phyloP scores from a whole-genome alignment of 768 basidiomycete genomes.

The Mycena pura region DNA sequence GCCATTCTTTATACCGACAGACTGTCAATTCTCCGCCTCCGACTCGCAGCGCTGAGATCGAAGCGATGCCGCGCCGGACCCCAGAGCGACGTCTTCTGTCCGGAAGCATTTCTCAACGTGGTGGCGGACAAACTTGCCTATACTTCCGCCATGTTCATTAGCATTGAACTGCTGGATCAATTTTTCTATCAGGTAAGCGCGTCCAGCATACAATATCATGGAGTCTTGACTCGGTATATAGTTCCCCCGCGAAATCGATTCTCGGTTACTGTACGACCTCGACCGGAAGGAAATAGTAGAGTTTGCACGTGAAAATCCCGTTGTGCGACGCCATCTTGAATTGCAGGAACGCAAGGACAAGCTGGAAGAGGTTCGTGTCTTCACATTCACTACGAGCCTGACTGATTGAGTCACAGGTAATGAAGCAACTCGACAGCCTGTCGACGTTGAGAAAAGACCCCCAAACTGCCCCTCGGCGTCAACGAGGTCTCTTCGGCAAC shows the following conservation, averaged over 20 bases:
- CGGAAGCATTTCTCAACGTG: constrained; percentile 95
- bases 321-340: constrained; percentile 86
- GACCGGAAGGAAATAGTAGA: constrained; percentile 87
- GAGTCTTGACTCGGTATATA: constrained; percentile 37
- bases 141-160: constrained; percentile 98
- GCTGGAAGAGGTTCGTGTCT: constrained; percentile 79
- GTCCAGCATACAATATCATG: background rate
- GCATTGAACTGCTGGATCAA: constrained; percentile 96
- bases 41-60: constrained; percentile 85
- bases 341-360: constrained; percentile 98
- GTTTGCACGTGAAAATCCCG: constrained; percentile 96
- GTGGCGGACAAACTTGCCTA: constrained; percentile 97
- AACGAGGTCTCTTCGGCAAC: constrained; percentile 79
- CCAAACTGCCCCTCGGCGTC: constrained; percentile 73
- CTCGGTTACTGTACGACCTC: constrained; percentile 90
- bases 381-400: background rate
- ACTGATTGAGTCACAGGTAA: constrained; percentile 61
- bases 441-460: constrained; percentile 88
- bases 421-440: constrained; percentile 93
- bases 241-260: constrained; percentile 99
- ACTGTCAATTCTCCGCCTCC: constrained; percentile 81
- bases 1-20: constrained; percentile 90
- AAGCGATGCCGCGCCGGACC: constrained; percentile 90
- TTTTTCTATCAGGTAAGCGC: constrained; percentile 97
- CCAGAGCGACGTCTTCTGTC: constrained; percentile 88